These are phyloP conservation scores for Rhizoctonia solani DNA, from an alignment of 1,284 basidiomycete species.

Conservation along the genomic window DNA sequence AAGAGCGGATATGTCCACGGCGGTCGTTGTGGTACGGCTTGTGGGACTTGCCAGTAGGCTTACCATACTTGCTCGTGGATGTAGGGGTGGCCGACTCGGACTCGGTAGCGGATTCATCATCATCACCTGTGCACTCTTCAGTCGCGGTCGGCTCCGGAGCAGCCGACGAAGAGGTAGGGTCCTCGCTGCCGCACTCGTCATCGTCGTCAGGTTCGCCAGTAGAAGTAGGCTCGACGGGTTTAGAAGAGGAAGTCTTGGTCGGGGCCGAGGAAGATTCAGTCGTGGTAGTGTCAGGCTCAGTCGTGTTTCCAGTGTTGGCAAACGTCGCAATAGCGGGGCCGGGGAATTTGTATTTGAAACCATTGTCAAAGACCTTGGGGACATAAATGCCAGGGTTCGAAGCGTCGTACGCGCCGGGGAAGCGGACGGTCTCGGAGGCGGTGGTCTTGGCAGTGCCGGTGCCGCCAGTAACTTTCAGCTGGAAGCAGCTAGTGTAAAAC, in stretches of 20 bases:
- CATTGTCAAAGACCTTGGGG: constrained; percentile 24
- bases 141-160: neutral
- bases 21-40: constrained; percentile 5
- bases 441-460: neutral
- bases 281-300: neutral
- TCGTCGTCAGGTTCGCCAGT: neutral
- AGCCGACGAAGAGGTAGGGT: neutral
- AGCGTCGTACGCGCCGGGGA: constrained; percentile 40
- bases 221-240: neutral
- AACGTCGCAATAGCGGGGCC: constrained; percentile 28
- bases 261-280: neutral
- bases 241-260: neutral
- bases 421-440: constrained; percentile 22
- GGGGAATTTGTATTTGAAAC: constrained; percentile 36
- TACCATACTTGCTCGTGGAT: neutral
- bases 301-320: neutral
- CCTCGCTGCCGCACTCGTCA: constrained; percentile 12
- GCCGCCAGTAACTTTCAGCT: constrained; percentile 58
- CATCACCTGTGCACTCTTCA: neutral
- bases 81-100: neutral
- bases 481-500: constrained; percentile 71
- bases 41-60: neutral
- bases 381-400: constrained; percentile 37
- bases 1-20: neutral
- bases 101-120: neutral